phyloP scores from a whole-genome alignment of 306 rosid species.

The Psophocarpus tetragonolobus region DNA sequence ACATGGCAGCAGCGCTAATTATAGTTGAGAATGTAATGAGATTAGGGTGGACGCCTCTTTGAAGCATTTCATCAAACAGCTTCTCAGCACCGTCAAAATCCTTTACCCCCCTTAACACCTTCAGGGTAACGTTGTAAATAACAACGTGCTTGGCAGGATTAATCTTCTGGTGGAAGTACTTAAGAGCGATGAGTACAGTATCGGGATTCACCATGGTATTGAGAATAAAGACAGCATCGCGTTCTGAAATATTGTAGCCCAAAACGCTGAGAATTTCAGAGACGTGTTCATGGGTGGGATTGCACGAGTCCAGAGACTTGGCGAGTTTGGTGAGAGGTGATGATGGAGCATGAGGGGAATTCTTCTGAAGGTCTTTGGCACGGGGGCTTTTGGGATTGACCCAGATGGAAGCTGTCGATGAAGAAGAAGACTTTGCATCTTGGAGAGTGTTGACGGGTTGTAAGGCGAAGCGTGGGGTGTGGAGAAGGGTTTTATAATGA shows the following conservation, averaged over 20 bases:
- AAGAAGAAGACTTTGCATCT: conserved; percentile 43
- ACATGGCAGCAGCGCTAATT: conserved; percentile 71
- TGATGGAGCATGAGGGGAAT: conserved; percentile 44
- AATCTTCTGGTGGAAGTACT: conserved; percentile 49
- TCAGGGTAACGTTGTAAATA: conserved; percentile 71
- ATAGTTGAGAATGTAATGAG: conserved; percentile 69
- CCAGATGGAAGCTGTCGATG: conserved; percentile 58
- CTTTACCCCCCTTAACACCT: conserved; percentile 55
- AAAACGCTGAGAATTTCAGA: conserved; percentile 44
- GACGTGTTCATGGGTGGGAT: conserved; percentile 49
- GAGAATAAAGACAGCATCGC: conserved; percentile 64
- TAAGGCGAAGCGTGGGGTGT: neutral
- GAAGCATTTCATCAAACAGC: conserved; percentile 75
- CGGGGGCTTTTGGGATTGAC: conserved; percentile 83
- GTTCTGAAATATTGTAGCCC: conserved; percentile 53
- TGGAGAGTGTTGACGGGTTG: conserved; percentile 17
- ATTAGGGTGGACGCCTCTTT: conserved; percentile 68
- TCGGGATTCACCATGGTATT: conserved; percentile 53
- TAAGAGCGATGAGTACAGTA: conserved; percentile 53
- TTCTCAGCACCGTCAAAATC: conserved; percentile 71
- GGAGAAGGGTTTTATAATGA: conserved; percentile 46
- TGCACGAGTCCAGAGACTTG: conserved; percentile 51
- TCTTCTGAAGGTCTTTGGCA: conserved; percentile 51
- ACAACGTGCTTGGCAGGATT: conserved; percentile 49
- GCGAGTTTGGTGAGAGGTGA: conserved; percentile 44